Evolutionary conservation across 306 rosid species (phyloP).

Genomic region (Betula pendula): DNA sequence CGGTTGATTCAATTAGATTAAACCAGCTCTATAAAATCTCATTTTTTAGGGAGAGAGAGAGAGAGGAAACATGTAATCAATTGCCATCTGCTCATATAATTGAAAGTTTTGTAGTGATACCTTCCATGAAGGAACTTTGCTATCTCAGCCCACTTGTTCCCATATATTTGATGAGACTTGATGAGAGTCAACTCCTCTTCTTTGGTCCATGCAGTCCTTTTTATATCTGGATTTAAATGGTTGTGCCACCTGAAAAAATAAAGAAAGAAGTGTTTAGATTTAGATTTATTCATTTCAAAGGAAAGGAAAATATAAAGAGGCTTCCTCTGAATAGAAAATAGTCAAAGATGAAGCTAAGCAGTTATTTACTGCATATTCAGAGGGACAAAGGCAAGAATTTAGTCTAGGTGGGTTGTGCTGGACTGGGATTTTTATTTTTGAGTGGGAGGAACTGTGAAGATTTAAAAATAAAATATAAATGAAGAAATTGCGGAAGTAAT

Average conservation of each 20-base stretch:
- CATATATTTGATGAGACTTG: slow-evolving; percentile 34
- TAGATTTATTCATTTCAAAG: not conserved
- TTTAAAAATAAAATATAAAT: too few relatives aligned
- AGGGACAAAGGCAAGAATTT: too few relatives aligned
- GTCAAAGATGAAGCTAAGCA: not conserved
- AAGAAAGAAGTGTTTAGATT: not conserved
- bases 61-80: too few relatives aligned
- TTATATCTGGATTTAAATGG: slow-evolving; percentile 54
- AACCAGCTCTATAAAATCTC: not conserved
- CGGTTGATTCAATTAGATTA: not conserved
- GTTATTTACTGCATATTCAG: not conserved
- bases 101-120: slow-evolving; percentile 21
- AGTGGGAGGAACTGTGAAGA: too few relatives aligned
- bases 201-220: slow-evolving; percentile 43
- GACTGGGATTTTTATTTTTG: too few relatives aligned
- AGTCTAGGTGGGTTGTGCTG: too few relatives aligned
- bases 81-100: too few relatives aligned
- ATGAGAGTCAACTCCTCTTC: slow-evolving; percentile 47
- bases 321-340: not conserved
- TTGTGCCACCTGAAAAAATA: slow-evolving; percentile 47
- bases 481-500: too few relatives aligned
- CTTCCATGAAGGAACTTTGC: slow-evolving; percentile 50
- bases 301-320: not conserved
- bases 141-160: slow-evolving; percentile 57
- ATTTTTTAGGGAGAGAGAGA: not conserved